These are phyloP conservation scores for Rhodotorula sp. DNA, from an alignment of 1,284 basidiomycete species.

Conservation along the genomic window DNA sequence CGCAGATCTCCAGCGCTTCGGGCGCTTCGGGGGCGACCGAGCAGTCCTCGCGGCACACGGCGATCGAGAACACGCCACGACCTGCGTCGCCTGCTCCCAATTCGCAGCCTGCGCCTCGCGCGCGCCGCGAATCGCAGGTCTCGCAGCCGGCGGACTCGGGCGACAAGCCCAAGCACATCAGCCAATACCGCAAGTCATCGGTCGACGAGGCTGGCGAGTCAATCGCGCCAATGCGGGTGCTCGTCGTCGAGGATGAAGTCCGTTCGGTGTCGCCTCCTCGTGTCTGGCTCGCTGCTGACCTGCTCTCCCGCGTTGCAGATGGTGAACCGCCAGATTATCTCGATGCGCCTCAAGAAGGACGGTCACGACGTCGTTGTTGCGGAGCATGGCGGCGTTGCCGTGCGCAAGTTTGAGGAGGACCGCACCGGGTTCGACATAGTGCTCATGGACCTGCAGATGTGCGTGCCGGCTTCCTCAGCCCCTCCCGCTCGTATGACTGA, in stretches of 20 bases:
- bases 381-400: conserved; percentile 46
- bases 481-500: neutral
- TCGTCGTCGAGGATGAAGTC: conserved; percentile 68
- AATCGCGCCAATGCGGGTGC: conserved; percentile 56
- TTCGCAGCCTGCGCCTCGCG: no score
- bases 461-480: neutral
- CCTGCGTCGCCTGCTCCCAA: neutral
- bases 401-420: conserved; percentile 43
- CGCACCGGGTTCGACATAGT: conserved; percentile 40
- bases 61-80: neutral
- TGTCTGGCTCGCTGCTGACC: neutral
- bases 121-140: neutral
- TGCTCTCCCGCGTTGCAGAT: conserved; percentile 4
- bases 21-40: neutral
- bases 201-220: neutral
- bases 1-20: neutral
- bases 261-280: neutral
- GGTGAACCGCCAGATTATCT: conserved; percentile 46
- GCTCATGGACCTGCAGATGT: conserved; percentile 45
- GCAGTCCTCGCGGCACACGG: neutral
- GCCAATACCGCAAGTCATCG: conserved; percentile 25
- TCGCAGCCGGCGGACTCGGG: neutral
- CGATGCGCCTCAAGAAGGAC: conserved; percentile 46
- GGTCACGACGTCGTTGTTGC: conserved; percentile 44
- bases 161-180: conserved; percentile 15